phyloP scores from a whole-genome alignment of 225 moss, liverwort and hornwort species.

The Sphagnum contortum region DNA sequence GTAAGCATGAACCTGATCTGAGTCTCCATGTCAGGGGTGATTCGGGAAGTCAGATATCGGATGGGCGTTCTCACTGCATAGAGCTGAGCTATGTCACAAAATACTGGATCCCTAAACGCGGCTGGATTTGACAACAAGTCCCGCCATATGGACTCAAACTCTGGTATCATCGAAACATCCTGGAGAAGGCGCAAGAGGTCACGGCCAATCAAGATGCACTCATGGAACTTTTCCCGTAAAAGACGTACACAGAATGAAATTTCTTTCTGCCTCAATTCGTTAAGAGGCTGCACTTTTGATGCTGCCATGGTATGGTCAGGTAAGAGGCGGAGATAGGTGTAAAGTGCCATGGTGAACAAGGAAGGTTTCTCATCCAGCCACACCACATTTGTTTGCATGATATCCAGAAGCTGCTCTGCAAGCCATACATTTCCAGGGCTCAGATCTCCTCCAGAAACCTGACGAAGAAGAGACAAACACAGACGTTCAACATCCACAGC shows the following conservation, averaged over 20 bases:
- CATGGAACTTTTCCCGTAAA: conserved; percentile 83
- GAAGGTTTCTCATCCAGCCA: conserved; percentile 70
- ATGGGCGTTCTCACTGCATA: conserved; percentile 80
- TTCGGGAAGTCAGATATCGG: conserved; percentile 79
- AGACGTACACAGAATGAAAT: conserved; percentile 76
- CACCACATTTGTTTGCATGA: conserved; percentile 65
- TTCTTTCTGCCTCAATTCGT: conserved; percentile 84
- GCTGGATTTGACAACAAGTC: conserved; percentile 81
- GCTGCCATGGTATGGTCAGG: conserved; percentile 73
- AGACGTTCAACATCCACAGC: conserved; percentile 80
- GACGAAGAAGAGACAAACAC: conserved; percentile 69
- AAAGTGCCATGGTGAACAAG: conserved; percentile 85
- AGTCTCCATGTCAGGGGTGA: conserved; percentile 94
- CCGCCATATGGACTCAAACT: conserved; percentile 84
- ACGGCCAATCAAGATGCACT: conserved; percentile 85
- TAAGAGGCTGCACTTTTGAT: conserved; percentile 31
- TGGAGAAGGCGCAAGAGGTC: conserved; percentile 91
- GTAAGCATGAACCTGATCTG: conserved; percentile 97
- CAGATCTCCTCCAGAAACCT: conserved; percentile 93
- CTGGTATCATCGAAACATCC: conserved; percentile 87
- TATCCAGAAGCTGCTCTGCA: conserved; percentile 80
- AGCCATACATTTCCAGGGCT: conserved; percentile 82
- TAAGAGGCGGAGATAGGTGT: conserved; percentile 86
- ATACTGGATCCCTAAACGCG: conserved; percentile 61
- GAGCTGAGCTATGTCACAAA: conserved; percentile 88